Evolutionary conservation across 345 rosid genomes (phyloP).

Genomic region (Moringa oleifera): DNA sequence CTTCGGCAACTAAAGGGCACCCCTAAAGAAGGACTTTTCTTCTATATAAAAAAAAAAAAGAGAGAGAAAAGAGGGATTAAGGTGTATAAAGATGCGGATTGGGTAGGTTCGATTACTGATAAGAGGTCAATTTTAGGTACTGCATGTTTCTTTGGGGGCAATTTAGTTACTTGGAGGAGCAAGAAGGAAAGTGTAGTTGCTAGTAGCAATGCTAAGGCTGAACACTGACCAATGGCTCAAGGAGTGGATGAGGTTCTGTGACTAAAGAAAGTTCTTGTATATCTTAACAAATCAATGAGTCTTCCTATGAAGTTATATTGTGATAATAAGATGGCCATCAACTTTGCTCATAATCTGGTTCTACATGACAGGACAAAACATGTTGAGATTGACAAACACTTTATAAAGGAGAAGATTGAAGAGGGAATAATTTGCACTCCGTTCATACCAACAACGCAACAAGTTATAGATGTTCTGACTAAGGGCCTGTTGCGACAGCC

Average conservation of each 20-base stretch:
- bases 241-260: neutral
- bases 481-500: neutral
- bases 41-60: no score
- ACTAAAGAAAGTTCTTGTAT: neutral
- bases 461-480: neutral
- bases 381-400: slow-evolving; percentile 4
- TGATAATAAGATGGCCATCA: neutral
- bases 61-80: slow-evolving; percentile 1
- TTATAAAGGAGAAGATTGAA: slow-evolving; percentile 7
- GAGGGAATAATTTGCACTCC: neutral
- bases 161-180: no score
- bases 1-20: no score
- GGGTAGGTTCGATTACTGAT: neutral
- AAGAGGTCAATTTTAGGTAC: no score
- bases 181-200: no score
- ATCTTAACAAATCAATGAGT: neutral
- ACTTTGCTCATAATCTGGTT: neutral
- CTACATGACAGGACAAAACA: slow-evolving; percentile 3
- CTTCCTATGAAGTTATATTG: neutral
- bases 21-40: no score
- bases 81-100: neutral
- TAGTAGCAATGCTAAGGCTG: neutral
- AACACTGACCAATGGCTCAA: neutral
- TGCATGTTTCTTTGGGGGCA: no score
- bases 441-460: neutral